Evolutionary conservation across 192 early-diverging fungal species (phyloP).

Genomic region (Coemansia sp.): DNA sequence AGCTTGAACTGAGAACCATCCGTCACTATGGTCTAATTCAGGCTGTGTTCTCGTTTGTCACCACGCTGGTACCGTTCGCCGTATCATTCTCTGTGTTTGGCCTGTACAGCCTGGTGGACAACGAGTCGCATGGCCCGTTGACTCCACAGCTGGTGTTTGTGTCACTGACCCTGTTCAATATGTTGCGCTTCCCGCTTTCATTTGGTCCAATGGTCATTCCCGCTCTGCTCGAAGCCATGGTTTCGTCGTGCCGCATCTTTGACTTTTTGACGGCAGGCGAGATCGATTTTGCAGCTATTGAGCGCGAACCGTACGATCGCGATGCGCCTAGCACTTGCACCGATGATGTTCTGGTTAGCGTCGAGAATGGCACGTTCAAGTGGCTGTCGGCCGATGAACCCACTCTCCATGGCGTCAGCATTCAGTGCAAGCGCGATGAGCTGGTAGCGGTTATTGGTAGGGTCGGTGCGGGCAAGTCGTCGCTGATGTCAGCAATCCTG

Average conservation of each 20-base stretch:
- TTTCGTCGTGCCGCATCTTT: constrained; percentile 79
- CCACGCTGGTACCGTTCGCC: constrained; percentile 69
- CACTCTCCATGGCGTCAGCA: constrained; percentile 36
- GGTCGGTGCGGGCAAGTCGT: constrained; percentile 67
- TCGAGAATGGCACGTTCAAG: constrained; percentile 42
- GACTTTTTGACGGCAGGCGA: constrained; percentile 69
- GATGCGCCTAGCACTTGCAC: background rate
- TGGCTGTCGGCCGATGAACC: constrained; percentile 46
- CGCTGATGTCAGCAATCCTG: constrained; percentile 61
- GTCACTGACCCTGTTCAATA: constrained; percentile 85
- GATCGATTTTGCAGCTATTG: constrained; percentile 66
- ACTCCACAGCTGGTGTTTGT: constrained; percentile 78
- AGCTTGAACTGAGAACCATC: constrained; percentile 73
- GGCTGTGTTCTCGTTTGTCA: constrained; percentile 76
- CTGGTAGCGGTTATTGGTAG: constrained; percentile 62
- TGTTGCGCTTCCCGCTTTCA: constrained; percentile 80
- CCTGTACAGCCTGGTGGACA: constrained; percentile 64
- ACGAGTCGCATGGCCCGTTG: constrained; percentile 55
- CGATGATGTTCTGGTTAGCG: constrained; percentile 24
- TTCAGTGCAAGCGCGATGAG: constrained; percentile 41
- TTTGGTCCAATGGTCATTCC: constrained; percentile 78
- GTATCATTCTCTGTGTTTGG: constrained; percentile 74
- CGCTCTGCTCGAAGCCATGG: constrained; percentile 69
- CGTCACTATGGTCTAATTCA: constrained; percentile 66
- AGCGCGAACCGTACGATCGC: constrained; percentile 16